Percentiles rank a stretch among this genome's conserved stretches.
These are phyloP conservation scores for Botrytis aclada DNA, from an alignment of 2,329 filamentous ascomycete species.

Conservation along the genomic window DNA sequence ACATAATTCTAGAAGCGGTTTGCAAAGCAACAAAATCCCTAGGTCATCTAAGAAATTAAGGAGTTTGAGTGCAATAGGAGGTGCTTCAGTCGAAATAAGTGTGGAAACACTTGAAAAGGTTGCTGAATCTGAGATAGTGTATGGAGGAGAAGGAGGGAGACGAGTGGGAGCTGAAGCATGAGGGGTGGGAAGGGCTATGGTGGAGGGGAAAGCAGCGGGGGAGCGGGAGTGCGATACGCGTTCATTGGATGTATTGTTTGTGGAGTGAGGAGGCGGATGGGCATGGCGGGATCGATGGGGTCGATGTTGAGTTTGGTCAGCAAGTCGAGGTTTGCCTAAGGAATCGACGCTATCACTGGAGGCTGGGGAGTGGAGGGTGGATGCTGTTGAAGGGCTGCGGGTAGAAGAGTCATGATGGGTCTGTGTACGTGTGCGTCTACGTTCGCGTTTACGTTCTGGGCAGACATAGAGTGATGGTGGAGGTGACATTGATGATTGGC, in stretches of 20 bases:
- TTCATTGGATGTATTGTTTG: not conserved
- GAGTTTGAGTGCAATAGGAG: constrained; percentile 13
- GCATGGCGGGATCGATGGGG: not conserved
- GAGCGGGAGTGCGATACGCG: not conserved
- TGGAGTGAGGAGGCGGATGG: not conserved
- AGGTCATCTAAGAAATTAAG: constrained; percentile 32
- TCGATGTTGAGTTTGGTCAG: not conserved
- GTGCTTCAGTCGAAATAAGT: not conserved
- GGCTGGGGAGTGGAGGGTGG: constrained; percentile 2
- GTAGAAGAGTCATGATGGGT: not conserved
- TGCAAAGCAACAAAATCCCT: constrained; percentile 27
- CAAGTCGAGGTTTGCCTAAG: not conserved
- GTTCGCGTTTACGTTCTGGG: not conserved
- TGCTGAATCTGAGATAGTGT: not conserved
- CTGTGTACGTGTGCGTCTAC: not conserved
- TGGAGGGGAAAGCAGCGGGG: not conserved
- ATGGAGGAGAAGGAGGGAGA: not conserved
- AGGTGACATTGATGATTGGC: constrained; percentile 8
- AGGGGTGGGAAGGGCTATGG: not conserved
- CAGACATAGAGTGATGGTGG: not conserved
- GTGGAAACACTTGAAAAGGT: not conserved
- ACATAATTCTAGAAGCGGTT: constrained; percentile 23
- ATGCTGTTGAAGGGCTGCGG: not conserved
- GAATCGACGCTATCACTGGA: not conserved
- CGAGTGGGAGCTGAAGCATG: not conserved